A percentile compares a stretch with the other conserved stretches of the same genome.
Evolutionary conservation across 2,329 filamentous ascomycete genomes (phyloP).

Genomic region (Colletotrichum filicis): DNA sequence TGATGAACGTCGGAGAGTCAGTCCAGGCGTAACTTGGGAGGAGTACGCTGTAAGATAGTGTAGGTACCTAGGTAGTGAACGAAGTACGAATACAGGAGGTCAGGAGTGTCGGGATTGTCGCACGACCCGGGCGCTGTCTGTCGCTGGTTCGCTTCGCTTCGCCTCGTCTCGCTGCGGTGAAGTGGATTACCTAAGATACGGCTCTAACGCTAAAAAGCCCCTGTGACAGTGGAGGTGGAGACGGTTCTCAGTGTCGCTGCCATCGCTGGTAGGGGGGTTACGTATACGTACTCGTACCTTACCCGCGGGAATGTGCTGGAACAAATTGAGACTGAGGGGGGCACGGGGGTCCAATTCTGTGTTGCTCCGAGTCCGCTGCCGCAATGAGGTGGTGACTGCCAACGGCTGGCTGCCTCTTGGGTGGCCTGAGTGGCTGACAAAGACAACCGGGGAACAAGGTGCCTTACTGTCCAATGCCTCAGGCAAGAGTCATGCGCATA

Average conservation of each 20-base stretch:
- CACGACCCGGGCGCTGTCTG: not conserved
- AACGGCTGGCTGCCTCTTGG: conserved; percentile 12
- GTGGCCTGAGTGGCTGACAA: too few relatives aligned
- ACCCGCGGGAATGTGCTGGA: conserved; percentile 21
- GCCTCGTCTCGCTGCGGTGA: not conserved
- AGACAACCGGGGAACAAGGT: not conserved
- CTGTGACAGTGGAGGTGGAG: conserved; percentile 14
- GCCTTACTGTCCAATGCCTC: not conserved
- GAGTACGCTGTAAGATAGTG: not conserved
- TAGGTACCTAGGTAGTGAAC: too few relatives aligned
- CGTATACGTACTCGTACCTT: not conserved
- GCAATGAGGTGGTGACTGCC: not conserved
- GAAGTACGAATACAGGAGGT: too few relatives aligned
- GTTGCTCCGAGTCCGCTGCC: not conserved
- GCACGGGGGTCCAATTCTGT: not conserved
- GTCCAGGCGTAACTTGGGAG: not conserved
- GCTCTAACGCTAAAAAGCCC: not conserved
- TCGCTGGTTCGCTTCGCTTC: conserved; percentile 6
- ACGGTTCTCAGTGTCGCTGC: not conserved
- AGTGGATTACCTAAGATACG: not conserved
- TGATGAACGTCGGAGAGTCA: not conserved
- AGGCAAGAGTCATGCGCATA: conserved; percentile 8
- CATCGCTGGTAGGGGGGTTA: not conserved
- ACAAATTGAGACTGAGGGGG: not conserved
- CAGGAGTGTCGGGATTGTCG: not conserved